Conservation (phyloP, 805 yeast genomes). For the Suhomyces faveliae region DNA sequence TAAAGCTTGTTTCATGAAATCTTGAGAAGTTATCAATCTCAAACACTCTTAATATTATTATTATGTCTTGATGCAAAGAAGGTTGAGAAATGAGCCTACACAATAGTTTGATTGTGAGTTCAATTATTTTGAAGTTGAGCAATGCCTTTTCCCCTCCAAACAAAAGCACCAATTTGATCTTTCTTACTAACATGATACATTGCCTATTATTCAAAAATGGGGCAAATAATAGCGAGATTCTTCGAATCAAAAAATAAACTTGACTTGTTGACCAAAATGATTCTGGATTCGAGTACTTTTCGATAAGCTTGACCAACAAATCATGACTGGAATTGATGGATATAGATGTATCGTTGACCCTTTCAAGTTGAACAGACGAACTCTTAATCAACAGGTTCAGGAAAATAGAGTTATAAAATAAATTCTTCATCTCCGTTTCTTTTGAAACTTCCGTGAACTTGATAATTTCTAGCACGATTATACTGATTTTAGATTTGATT, state of each 20-base stretch:
- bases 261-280: constrained; percentile 35
- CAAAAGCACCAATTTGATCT: constrained; percentile 35
- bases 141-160: constrained; percentile 18
- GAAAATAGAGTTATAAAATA: constrained; percentile 2
- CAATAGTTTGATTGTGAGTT: constrained; percentile 18
- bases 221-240: constrained; percentile 24
- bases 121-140: constrained; percentile 14
- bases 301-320: constrained; percentile 22
- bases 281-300: constrained; percentile 15
- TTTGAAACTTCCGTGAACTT: constrained; percentile 39
- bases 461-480: constrained; percentile 39
- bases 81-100: constrained; percentile 18
- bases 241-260: constrained; percentile 39
- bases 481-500: constrained; percentile 21
- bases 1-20: background rate
- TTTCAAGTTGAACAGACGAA: constrained; percentile 7
- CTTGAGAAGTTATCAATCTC: constrained; percentile 4
- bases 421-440: constrained; percentile 18
- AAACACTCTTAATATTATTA: constrained; percentile 21
- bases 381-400: constrained; percentile 6
- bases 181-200: constrained; percentile 27
- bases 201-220: constrained; percentile 20
- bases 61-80: constrained; percentile 22
- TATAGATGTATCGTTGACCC: constrained; percentile 15
- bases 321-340: constrained; percentile 27